A percentile compares a stretch with the other conserved stretches of the same genome.
phyloP scores from a whole-genome alignment of 805 yeast species.

The Candida bentonensis region DNA sequence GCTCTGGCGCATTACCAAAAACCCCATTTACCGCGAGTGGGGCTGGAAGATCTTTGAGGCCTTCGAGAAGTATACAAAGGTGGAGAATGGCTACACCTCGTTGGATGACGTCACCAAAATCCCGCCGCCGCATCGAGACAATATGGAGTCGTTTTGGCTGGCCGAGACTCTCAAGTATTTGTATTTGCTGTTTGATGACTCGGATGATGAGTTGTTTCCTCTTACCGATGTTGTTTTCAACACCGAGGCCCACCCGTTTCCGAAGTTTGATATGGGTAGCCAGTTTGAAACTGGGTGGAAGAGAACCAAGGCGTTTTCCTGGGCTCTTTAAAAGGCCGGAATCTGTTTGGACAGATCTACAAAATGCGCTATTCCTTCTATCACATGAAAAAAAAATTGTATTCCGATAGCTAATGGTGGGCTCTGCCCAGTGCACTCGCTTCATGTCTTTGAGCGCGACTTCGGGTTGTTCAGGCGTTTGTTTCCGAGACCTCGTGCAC shows the following conservation, averaged over 20 bases:
- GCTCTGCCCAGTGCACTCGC: no score
- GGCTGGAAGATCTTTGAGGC: slow-evolving; percentile 37
- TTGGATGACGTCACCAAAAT: slow-evolving; percentile 26
- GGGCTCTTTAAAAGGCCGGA: background rate
- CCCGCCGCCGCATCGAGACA: slow-evolving; percentile 19
- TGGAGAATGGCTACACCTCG: slow-evolving; percentile 23
- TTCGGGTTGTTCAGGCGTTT: no score
- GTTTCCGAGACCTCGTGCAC: no score
- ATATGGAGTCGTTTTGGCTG: slow-evolving; percentile 39
- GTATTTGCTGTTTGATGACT: slow-evolving; percentile 32
- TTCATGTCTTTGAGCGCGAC: no score
- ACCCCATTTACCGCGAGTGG: slow-evolving; percentile 38
- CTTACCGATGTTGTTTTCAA: slow-evolving; percentile 44
- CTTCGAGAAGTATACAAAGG: slow-evolving; percentile 15
- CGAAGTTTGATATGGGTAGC: slow-evolving; percentile 1
- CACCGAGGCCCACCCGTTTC: slow-evolving; percentile 52
- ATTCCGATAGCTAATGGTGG: no score
- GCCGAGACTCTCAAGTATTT: slow-evolving; percentile 47
- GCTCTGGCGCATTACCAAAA: slow-evolving; percentile 48
- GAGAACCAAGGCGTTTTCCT: background rate
- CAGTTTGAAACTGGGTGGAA: slow-evolving; percentile 1
- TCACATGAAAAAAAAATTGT: no score
- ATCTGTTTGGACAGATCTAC: no score
- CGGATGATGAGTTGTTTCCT: slow-evolving; percentile 22
- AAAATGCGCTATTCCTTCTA: no score